Conservation (phyloP, 2,329 filamentous ascomycete species). For the Hirsutella thompsonii region DNA sequence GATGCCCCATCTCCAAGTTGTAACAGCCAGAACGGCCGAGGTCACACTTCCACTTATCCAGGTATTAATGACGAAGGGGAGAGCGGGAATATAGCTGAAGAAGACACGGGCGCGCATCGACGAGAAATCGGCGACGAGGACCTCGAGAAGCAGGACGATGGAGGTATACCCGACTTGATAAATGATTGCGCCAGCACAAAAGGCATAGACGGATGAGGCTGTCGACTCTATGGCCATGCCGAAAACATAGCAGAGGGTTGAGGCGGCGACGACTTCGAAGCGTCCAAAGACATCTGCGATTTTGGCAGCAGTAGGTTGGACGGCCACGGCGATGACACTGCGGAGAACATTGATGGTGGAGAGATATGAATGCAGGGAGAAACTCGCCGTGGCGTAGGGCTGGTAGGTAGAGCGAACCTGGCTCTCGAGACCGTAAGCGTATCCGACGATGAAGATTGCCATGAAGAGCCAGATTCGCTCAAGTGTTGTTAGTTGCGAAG, state of each 20-base stretch:
- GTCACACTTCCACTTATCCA: constrained; percentile 50
- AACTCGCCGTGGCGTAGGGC: constrained; percentile 39
- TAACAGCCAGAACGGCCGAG: constrained; percentile 30
- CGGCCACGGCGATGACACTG: constrained; percentile 45
- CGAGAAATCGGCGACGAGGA: constrained; percentile 47
- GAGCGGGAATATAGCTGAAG: constrained; percentile 48
- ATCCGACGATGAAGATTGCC: constrained; percentile 45
- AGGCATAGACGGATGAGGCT: constrained; percentile 32
- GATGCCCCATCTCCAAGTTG: constrained; percentile 48
- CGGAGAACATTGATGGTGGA: constrained; percentile 46
- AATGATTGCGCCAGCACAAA: constrained; percentile 39
- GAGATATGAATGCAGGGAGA: constrained; percentile 38
- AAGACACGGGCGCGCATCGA: constrained; percentile 46
- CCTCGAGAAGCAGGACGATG: constrained; percentile 44
- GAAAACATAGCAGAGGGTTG: constrained; percentile 41
- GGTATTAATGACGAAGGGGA: constrained; percentile 48
- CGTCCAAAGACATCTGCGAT: constrained; percentile 51
- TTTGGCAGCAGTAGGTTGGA: constrained; percentile 45
- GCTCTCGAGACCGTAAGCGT: constrained; percentile 45
- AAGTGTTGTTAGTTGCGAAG: constrained; percentile 27
- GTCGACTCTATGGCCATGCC: constrained; percentile 41
- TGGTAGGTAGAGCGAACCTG: constrained; percentile 38
- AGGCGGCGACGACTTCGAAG: constrained; percentile 41
- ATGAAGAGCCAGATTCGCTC: constrained; percentile 40
- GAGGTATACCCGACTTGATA: constrained; percentile 47